Base-by-base conservation (phyloP, 345 rosid species). In the Acer yangbiense region DNA sequence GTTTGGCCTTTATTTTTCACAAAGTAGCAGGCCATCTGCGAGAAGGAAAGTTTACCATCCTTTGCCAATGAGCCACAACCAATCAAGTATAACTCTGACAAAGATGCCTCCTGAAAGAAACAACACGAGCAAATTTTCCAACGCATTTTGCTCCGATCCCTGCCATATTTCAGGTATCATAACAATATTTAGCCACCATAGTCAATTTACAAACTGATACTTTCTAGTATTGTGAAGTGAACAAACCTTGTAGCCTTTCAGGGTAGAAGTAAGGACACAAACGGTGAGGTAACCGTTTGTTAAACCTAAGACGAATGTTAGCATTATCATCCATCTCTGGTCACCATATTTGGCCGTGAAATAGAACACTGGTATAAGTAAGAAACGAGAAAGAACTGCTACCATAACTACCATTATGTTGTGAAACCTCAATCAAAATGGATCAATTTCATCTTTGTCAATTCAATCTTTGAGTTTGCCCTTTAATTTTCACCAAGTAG, bases 71-170 rank as follows among this genome's bases (percentile, higher is more conserved):
- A 95, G 90, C 98, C 98, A 94, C 66, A 94, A 74, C 97, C 98
- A 95, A 55, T 86, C 97, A 57, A 92, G 88, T 46, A 91, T 55
- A 65, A 91, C 90, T 6, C 99, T 97, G 0, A 87, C 66, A 81
- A 87, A 90, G 79, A 92, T 76, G 20, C 96, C 99, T 3, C 80
- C 92, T 68, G 88, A 25, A 18, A 92, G 21, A 78, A 85, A 90
- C 10, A 92, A 63, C 71, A 94, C 97, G 32, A 92, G 92, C 75
- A 94, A 69, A 76, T 96, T 96, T 14, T 98, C 98, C 76, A 96
- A 64, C 0, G 99, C 99, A 78, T 96, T 96, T 73, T 91, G 93
- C 85, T 96, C 97, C 9, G 97, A 97, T 8, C 98, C 98, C 39
- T 35, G 39, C 39, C 6, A 35, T 35, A 35, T 35, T 35, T 35